These are phyloP conservation scores for Athelia psychrophila DNA, from an alignment of 1,284 basidiomycete species.

Conservation along the genomic window DNA sequence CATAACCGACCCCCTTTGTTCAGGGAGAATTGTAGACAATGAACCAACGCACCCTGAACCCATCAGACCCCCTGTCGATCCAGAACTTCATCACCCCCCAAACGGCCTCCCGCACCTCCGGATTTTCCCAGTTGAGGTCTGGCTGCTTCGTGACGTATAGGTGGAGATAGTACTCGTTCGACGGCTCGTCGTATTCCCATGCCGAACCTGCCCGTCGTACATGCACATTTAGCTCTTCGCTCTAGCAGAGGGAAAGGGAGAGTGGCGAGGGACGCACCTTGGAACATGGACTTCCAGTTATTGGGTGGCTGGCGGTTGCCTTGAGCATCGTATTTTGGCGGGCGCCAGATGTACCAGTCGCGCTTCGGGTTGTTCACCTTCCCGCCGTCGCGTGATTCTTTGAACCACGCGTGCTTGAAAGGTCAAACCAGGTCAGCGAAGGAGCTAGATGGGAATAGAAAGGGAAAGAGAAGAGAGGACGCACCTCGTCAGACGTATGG, in stretches of 20 bases:
- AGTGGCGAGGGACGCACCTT: conserved; percentile 36
- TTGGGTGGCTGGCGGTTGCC: conserved; percentile 60
- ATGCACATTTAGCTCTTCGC: background rate
- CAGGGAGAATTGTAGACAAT: no score
- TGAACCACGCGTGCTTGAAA: conserved; percentile 70
- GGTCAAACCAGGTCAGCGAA: background rate
- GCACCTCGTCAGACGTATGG: conserved; percentile 71
- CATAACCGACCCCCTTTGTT: no score
- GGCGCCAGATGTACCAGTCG: conserved; percentile 78
- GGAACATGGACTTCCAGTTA: conserved; percentile 73
- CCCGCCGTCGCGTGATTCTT: conserved; percentile 52
- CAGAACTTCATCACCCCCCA: conserved; percentile 72
- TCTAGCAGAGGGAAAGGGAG: background rate
- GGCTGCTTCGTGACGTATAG: conserved; percentile 71
- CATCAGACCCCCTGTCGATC: conserved; percentile 72
- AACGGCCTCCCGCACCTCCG: conserved; percentile 58
- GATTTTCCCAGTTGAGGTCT: conserved; percentile 79
- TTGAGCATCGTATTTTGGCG: conserved; percentile 51
- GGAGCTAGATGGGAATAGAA: background rate
- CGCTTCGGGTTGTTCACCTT: conserved; percentile 56
- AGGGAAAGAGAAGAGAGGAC: conserved; percentile 2
- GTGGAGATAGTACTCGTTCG: conserved; percentile 76
- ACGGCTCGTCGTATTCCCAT: conserved; percentile 71
- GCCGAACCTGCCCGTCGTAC: conserved; percentile 47
- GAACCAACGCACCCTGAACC: conserved; percentile 54